Percentiles rank a stretch among this genome's conserved stretches.
These are phyloP conservation scores for Cupressus sempervirens DNA, from an alignment of 75 land plant genomes.

Conservation along the genomic window DNA sequence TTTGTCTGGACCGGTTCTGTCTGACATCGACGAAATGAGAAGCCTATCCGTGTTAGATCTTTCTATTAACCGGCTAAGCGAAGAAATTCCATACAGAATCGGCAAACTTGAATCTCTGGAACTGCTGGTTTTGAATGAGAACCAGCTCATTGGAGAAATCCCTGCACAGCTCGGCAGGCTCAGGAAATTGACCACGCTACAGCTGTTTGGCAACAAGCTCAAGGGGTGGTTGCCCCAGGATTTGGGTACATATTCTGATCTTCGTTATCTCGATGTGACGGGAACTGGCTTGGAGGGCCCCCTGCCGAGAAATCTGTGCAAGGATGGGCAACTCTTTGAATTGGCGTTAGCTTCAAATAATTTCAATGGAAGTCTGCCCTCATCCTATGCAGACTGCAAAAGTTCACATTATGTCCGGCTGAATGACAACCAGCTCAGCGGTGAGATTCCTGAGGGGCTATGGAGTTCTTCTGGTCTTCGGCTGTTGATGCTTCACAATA, in stretches of 20 bases:
- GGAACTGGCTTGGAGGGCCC: slow-evolving; percentile 43
- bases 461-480: slow-evolving; percentile 55
- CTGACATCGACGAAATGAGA: slow-evolving; percentile 36
- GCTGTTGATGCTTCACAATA: slow-evolving; percentile 44
- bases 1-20: slow-evolving; percentile 58
- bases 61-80: slow-evolving; percentile 53
- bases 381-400: slow-evolving; percentile 36
- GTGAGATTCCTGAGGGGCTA: slow-evolving; percentile 41
- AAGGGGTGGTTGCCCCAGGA: slow-evolving; percentile 38
- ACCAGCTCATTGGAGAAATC: slow-evolving; percentile 42
- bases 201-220: slow-evolving; percentile 39
- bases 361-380: slow-evolving; percentile 52
- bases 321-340: slow-evolving; percentile 37
- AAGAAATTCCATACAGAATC: slow-evolving; percentile 43
- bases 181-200: slow-evolving; percentile 25
- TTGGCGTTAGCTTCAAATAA: slow-evolving; percentile 49
- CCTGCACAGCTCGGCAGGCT: slow-evolving; percentile 42
- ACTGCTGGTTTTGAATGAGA: slow-evolving; percentile 51
- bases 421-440: slow-evolving; percentile 39
- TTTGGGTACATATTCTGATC: slow-evolving; percentile 42
- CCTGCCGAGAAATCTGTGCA: slow-evolving; percentile 56
- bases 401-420: slow-evolving; percentile 43
- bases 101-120: slow-evolving; percentile 33
- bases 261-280: slow-evolving; percentile 52
- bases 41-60: slow-evolving; percentile 42